These are phyloP conservation scores for Hanseniaspora mollemarum DNA, from an alignment of 805 yeast genomes.

Conservation along the genomic window DNA sequence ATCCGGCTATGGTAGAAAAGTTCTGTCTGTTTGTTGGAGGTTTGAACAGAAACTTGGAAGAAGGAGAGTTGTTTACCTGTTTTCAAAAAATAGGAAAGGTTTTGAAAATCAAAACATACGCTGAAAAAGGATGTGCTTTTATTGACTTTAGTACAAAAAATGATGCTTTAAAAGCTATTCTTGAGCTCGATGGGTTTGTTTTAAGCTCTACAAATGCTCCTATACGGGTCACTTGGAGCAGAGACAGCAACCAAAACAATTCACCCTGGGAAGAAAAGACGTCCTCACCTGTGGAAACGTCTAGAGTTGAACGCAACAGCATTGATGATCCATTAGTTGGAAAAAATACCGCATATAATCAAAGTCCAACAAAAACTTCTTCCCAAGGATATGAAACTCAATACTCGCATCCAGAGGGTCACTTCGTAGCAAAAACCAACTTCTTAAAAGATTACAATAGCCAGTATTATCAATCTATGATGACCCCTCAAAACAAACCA, in stretches of 20 bases:
- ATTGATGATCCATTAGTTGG: background rate
- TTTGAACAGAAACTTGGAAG: constrained; percentile 50
- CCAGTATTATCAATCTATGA: background rate
- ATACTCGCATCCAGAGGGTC: too few relatives aligned
- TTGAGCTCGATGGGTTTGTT: constrained; percentile 66
- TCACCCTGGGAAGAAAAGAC: background rate
- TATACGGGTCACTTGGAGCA: constrained; percentile 67
- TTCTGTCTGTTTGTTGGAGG: constrained; percentile 64
- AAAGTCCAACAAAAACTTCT: background rate
- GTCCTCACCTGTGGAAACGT: background rate
- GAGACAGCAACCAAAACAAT: constrained; percentile 22
- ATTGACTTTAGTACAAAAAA: constrained; percentile 54
- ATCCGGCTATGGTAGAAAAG: background rate
- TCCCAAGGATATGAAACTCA: too few relatives aligned
- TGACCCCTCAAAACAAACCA: too few relatives aligned
- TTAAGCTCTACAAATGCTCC: constrained; percentile 54
- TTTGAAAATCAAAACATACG: constrained; percentile 60
- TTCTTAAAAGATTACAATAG: too few relatives aligned
- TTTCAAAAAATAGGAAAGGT: constrained; percentile 69
- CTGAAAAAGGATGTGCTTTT: constrained; percentile 71
- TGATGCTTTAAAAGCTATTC: constrained; percentile 68
- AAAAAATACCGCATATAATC: background rate
- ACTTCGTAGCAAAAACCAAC: too few relatives aligned
- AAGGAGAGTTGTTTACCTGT: constrained; percentile 46
- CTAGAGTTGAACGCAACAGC: background rate